Evolutionary conservation across 306 rosid species (phyloP).

Genomic region (Morella rubra): DNA sequence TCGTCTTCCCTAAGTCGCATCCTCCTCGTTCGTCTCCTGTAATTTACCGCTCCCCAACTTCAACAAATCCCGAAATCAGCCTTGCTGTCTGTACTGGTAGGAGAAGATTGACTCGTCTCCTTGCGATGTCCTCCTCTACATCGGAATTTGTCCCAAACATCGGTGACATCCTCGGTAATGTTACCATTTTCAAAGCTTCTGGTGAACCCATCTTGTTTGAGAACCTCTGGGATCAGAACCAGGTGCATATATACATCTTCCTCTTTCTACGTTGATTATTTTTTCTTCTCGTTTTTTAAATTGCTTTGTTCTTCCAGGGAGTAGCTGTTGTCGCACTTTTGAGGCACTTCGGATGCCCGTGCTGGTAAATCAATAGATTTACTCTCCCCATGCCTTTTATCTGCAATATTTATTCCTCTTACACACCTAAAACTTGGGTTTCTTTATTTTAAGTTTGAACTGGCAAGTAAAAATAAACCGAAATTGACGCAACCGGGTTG

Average conservation of each 20-base stretch:
- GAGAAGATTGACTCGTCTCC: constrained; percentile 21
- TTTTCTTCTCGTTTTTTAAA: background rate
- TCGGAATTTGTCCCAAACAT: constrained; percentile 34
- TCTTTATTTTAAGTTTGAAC: too few relatives aligned
- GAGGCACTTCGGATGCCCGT: constrained; percentile 89
- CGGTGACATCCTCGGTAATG: constrained; percentile 47
- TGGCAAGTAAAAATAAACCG: too few relatives aligned
- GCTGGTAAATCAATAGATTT: constrained; percentile 55
- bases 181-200: constrained; percentile 57
- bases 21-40: constrained; percentile 4
- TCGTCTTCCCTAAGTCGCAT: constrained; percentile 6
- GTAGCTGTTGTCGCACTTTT: constrained; percentile 82
- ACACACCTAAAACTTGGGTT: background rate
- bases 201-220: constrained; percentile 65
- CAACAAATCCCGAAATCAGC: background rate
- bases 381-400: constrained; percentile 9
- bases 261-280: background rate
- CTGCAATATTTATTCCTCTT: background rate
- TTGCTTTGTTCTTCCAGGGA: constrained; percentile 47
- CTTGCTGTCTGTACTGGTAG: background rate
- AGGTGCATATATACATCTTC: constrained; percentile 36
- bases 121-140: constrained; percentile 48
- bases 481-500: too few relatives aligned
- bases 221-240: constrained; percentile 66
- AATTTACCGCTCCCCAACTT: constrained; percentile 12